Conservation (phyloP, 257 asterid genomes). For the Striga asiatica region DNA sequence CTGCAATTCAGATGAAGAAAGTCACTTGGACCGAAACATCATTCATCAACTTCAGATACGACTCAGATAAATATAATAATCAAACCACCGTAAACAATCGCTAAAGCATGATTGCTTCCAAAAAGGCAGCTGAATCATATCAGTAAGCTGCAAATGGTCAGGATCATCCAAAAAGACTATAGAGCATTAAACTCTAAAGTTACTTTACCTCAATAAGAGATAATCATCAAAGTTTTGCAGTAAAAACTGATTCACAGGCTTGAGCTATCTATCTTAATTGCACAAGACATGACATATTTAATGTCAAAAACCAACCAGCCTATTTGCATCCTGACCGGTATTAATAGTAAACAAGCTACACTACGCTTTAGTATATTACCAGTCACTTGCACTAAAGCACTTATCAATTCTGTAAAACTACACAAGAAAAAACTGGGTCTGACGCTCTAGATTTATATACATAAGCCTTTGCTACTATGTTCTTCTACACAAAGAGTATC, state of each 20-base stretch:
- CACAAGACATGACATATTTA: neutral
- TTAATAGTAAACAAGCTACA: too few species aligned
- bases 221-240: neutral
- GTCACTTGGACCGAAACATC: neutral
- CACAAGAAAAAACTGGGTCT: too few species aligned
- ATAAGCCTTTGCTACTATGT: too few species aligned
- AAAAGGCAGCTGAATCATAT: neutral
- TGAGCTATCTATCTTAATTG: neutral
- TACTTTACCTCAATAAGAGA: neutral
- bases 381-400: too few species aligned
- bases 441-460: too few species aligned
- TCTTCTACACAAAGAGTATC: neutral
- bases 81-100: neutral
- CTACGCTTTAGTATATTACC: too few species aligned
- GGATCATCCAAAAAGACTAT: neutral
- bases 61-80: neutral
- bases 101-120: neutral
- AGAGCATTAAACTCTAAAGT: conserved; percentile 1
- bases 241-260: neutral
- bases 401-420: too few species aligned
- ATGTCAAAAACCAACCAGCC: too few species aligned
- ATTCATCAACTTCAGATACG: conserved; percentile 1
- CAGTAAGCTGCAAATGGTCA: neutral
- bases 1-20: conserved; percentile 4
- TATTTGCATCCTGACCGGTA: too few species aligned